Conservation (phyloP, 1,139 yeast species). For the Suhomyces kunorum region DNA sequence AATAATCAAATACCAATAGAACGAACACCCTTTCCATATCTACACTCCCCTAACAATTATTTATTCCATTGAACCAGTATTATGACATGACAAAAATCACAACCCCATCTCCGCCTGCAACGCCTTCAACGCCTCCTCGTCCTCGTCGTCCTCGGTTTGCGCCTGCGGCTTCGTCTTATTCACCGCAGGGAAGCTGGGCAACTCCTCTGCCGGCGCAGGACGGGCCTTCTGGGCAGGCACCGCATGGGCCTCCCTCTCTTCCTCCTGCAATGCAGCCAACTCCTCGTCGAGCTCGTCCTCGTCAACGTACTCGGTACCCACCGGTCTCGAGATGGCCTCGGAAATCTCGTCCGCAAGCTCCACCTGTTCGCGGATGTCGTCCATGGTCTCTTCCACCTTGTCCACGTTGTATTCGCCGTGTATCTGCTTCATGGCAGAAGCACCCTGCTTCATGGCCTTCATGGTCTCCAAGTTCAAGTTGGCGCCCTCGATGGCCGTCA, state of each 20-base stretch:
- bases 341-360: conserved; percentile 93
- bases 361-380: conserved; percentile 94
- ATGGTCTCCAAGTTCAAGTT: conserved; percentile 95
- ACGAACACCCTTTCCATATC: no score
- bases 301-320: conserved; percentile 70
- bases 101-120: conserved; percentile 95
- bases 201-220: conserved; percentile 23
- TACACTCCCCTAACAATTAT: conserved; percentile 1
- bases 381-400: conserved; percentile 98
- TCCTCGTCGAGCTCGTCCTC: conserved; percentile 90
- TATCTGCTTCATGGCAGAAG: conserved; percentile 93
- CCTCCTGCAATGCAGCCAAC: conserved; percentile 84
- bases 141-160: conserved; percentile 70
- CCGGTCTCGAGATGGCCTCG: conserved; percentile 92
- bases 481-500: conserved; percentile 89
- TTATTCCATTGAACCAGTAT: not conserved
- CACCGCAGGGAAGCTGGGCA: conserved; percentile 55
- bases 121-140: conserved; percentile 87
- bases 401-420: conserved; percentile 95
- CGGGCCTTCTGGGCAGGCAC: conserved; percentile 26
- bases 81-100: conserved; percentile 28
- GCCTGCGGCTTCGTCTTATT: conserved; percentile 41
- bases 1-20: no score
- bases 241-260: conserved; percentile 49
- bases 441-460: conserved; percentile 99